Evolutionary conservation across 805 yeast species (phyloP), one percentile per base, ranked within the genome.

Genomic region (Wickerhamiella cacticola): DNA sequence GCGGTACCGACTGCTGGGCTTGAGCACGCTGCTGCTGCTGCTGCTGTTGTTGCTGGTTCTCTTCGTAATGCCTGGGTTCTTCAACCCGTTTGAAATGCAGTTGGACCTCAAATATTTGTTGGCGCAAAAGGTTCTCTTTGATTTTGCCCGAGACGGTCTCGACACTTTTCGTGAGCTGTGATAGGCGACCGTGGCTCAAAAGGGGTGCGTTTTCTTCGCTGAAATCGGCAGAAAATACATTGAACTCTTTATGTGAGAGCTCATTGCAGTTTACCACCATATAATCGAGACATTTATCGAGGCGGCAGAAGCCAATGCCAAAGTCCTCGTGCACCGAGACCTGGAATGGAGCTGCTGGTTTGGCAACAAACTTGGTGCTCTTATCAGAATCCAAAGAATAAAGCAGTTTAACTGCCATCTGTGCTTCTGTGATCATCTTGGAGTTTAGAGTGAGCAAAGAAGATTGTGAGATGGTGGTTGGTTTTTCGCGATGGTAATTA

Each of bases 171-270:
- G 24, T 34, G 26, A 51, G 35, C 3, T 18, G 28, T 6, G 66
- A 59, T 10, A 68, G 55, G 49, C 58, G 50, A 12, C 72, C 72
- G 51, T 68, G 70, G 22, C 69, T 68, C 41, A 65, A 67, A 26
- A 63, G 51, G 10, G 72, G 71, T 39, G 52, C 50, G 41, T 56
- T 68, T 15, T 56, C 59, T 48, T 68, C 72, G 10, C 65, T 56
- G 50, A 58, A 60, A 55, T 68, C 72, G 15, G 56, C 62, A 2
- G 68, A 58, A 51, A 68, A 68, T 5, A 68, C 68, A 23, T 67
- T 62, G 54, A 58, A 68, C 45, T 68, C 71, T 29, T 52, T 34
- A 18, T 41, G 28, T 8, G 61, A 48, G 12, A 68, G 56, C 44
- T 68, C 72, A 3, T 71, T 70, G 19, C 67, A 60, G 15, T 59